Base-by-base conservation (phyloP, 1,284 basidiomycete genomes). In the Marasmius sp. region DNA sequence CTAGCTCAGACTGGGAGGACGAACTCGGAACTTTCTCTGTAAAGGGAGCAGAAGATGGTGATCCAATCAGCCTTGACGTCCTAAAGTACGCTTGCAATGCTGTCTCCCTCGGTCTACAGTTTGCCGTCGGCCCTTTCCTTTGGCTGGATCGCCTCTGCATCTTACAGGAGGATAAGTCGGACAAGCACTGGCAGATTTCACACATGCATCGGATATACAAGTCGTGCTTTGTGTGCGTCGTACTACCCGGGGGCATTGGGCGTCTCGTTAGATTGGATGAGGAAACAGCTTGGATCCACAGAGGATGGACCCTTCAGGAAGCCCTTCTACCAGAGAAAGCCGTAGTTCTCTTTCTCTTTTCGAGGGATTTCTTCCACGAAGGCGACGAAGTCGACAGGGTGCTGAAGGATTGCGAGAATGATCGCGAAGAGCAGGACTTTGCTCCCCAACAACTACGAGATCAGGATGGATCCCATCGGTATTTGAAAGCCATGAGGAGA, bases 31-130 rank as follows among this genome's bases (percentile, higher is more conserved):
- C 16, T 27, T 65, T 68, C 54, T 49, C 55, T 18, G 66, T 68
- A 12, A 38, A 55, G 51, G 63, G 63, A 3, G 65, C 62, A 4
- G 65, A 66, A n/a, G 61, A 63, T 41, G 67, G 58, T 4, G 66
- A 67, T 43, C 66, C 66, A 14, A 61, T 68, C 41, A 59, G 63
- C 43, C 27, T 67, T 20, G 65, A 65, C 53, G 65, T 66, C 48
- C 57, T 67, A 1, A 36, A 57, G 18, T 37, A 63, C 37, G 59
- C 43, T 16, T 51, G 62, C 50, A 27, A 11, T 9, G 66, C 62
- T 9, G 18, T 51, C 27, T 51, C 50, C 34, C 50, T 51, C 9
- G 50, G 50, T n/a, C 50, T 27, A 51, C 18, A 51, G 12, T 22
- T 27, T 27, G 8, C 16, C 33, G 20, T 33, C 16, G 50, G 20